These are phyloP conservation scores for Penicillium cosmopolitanum DNA, from an alignment of 495 filamentous ascomycete genomes.

Conservation along the genomic window DNA sequence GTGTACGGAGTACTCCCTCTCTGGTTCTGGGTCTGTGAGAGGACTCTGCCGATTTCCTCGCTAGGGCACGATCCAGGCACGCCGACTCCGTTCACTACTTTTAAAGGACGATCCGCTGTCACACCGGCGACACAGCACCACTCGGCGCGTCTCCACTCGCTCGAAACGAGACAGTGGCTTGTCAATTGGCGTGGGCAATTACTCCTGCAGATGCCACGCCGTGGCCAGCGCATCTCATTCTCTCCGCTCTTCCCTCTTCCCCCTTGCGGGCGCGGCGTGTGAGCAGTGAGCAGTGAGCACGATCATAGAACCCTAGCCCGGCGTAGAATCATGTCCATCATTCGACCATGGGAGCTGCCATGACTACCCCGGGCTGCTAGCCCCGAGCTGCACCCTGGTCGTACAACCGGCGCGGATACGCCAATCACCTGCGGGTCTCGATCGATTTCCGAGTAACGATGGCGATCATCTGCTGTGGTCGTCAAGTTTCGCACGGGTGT, in stretches of 20 bases:
- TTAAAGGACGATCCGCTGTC: conserved; percentile 45
- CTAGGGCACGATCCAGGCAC: conserved; percentile 27
- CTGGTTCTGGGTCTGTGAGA: background rate
- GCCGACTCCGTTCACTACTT: conserved; percentile 19
- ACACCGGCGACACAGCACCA: conserved; percentile 36
- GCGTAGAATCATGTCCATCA: conserved; percentile 18
- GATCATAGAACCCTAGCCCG: conserved; percentile 13
- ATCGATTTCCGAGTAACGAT: conserved; percentile 26
- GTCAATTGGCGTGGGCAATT: conserved; percentile 24
- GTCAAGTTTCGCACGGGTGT: conserved; percentile 8
- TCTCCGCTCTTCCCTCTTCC: conserved; percentile 14
- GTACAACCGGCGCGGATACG: conserved; percentile 20
- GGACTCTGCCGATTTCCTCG: background rate
- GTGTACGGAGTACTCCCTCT: background rate
- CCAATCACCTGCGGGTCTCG: conserved; percentile 26
- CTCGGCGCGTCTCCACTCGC: conserved; percentile 39
- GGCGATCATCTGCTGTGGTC: conserved; percentile 27
- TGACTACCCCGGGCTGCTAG: conserved; percentile 15
- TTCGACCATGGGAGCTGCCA: conserved; percentile 16
- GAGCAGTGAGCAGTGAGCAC: background rate
- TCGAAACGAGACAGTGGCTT: conserved; percentile 27
- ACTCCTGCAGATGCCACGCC: conserved; percentile 46
- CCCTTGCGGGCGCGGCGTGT: conserved; percentile 20
- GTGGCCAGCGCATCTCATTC: conserved; percentile 37
- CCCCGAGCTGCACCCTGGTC: conserved; percentile 21